These are phyloP conservation scores for Cinnamomum chago DNA, from an alignment of 164 flowering plant genomes.

Conservation along the genomic window DNA sequence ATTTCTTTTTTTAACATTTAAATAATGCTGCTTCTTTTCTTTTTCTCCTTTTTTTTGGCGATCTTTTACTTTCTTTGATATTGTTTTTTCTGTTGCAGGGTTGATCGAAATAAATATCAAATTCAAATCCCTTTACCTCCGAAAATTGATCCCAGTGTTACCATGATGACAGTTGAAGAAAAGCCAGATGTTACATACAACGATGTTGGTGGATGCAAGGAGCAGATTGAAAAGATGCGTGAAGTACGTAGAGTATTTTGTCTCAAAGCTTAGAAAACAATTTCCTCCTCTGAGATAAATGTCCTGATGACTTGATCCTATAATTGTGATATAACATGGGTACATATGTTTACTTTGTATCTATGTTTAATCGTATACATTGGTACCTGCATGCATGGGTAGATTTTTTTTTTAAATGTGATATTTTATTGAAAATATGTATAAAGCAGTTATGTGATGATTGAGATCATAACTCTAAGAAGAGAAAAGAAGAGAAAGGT, in stretches of 20 bases:
- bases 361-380: too few relatives aligned
- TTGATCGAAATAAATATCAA: conserved; percentile 92
- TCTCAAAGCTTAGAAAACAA: background rate
- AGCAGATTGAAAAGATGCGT: conserved; percentile 97
- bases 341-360: too few relatives aligned
- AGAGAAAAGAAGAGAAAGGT: too few relatives aligned
- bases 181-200: conserved; percentile 96
- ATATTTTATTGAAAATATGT: too few relatives aligned
- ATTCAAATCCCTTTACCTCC: conserved; percentile 98
- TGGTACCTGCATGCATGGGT: too few relatives aligned
- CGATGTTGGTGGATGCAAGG: conserved; percentile 99
- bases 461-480: too few relatives aligned
- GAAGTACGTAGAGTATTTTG: conserved; percentile 45
- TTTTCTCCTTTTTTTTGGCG: background rate
- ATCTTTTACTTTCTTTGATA: conserved; percentile 4
- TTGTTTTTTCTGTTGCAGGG: conserved; percentile 50
- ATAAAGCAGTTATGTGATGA: too few relatives aligned
- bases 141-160: conserved; percentile 95
- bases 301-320: too few relatives aligned
- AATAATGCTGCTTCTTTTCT: too few relatives aligned
- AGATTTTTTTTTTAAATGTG: too few relatives aligned
- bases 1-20: too few relatives aligned
- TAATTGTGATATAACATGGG: too few relatives aligned
- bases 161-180: conserved; percentile 99
- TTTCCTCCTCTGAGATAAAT: background rate